Base-by-base conservation (phyloP, 257 asterid genomes). In the Orobanche coerulescens region DNA sequence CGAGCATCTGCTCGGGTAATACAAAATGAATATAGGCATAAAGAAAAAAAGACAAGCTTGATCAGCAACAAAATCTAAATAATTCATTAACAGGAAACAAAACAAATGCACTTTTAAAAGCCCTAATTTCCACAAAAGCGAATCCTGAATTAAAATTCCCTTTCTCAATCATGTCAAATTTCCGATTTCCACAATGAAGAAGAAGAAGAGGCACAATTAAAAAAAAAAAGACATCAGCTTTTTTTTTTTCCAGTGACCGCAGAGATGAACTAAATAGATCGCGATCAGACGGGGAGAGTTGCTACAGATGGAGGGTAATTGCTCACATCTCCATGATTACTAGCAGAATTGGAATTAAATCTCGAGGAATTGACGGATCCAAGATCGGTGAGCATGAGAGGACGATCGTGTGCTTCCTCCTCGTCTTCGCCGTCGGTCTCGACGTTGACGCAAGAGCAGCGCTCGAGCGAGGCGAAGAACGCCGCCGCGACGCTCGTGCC, bases 401-500 rank as follows among this genome's bases (percentile, higher is more conserved):
- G 90, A 31, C 85, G 90, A 62, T 92, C 98, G 31, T 86, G 74
- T 24, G 95, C 85, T 65, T 87, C 96, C 39, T 84, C 98, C 18
- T 79, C 91, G 30, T 78, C 94, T 11, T 84, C 95, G 3, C 84
- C 95, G 50, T 88, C 96, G 46, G 87, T 75, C 63, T 88, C 98
- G 73, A 92, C 84, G 63, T 88, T 82, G 53, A 92, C 90, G 79
- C 96, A 92, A 22, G 96, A 62, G 77, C 95, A 92, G 3, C 96
- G 85, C 56, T 86, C 95, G 4, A 92, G 84, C 16, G 98, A 92
- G 3, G 95, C 84, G 79, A 92, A 92, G 74, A 92, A 92, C 10
- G 95, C 96, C 31, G 95, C 66, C 49, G 92, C 95, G 5, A 92
- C 95, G 83, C 88, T 81, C n/a, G 76, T 69, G 0, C 96, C 95